A percentile compares a stretch with the other conserved stretches of the same genome.
Evolutionary conservation across 2,329 filamentous ascomycete genomes (phyloP).

Genomic region (Macrophomina phaseolina): DNA sequence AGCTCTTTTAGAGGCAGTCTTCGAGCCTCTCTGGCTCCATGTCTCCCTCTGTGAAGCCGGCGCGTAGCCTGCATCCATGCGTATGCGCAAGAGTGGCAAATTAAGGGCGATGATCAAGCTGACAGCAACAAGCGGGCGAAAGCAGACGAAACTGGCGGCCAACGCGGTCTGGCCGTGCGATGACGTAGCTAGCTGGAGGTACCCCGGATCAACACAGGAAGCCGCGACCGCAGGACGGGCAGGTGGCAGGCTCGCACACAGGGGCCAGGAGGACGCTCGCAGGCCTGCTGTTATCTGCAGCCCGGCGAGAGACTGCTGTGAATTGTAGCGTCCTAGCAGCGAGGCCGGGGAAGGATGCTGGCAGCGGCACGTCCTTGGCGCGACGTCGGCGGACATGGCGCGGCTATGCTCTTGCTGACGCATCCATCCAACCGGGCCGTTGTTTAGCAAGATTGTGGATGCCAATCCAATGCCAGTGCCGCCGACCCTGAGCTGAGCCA

Average conservation of each 20-base stretch:
- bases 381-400: constrained; percentile 8
- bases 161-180: background rate
- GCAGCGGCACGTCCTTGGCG: background rate
- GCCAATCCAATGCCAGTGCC: background rate
- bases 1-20: background rate
- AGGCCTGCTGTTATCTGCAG: background rate
- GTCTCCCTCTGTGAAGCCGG: background rate
- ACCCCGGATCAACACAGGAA: constrained; percentile 21
- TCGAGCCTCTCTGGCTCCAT: background rate
- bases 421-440: constrained; percentile 7
- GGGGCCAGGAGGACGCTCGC: background rate
- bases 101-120: background rate
- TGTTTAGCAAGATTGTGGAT: background rate
- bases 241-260: background rate
- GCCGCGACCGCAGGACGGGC: background rate
- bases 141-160: background rate
- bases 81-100: background rate
- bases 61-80: background rate
- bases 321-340: background rate
- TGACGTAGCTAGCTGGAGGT: constrained; percentile 18
- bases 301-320: background rate
- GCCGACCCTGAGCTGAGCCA: constrained; percentile 2
- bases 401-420: constrained; percentile 6
- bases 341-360: background rate
- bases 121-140: background rate